phyloP scores from a whole-genome alignment of 805 yeast genomes.

The Ogataea paradorogensis region DNA sequence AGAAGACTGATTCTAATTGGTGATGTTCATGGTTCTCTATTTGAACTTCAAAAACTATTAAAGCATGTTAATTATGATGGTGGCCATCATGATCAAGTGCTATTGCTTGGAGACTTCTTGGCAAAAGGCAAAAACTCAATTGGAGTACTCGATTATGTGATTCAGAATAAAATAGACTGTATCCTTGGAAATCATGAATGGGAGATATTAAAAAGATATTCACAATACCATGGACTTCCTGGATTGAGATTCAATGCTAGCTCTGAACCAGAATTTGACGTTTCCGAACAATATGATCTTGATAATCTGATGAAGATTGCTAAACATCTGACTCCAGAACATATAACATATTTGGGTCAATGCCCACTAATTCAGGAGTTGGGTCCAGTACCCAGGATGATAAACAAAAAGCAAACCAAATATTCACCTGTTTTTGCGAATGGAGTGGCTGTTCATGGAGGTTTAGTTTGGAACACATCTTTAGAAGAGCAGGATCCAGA shows the following conservation, averaged over 20 bases:
- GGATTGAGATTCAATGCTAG: constrained; percentile 20
- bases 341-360: constrained; percentile 54
- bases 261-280: constrained; percentile 10
- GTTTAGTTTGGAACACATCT: constrained; percentile 61
- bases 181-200: constrained; percentile 89
- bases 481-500: constrained; percentile 58
- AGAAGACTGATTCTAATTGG: constrained; percentile 70
- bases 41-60: constrained; percentile 53
- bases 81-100: constrained; percentile 49
- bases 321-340: constrained; percentile 53
- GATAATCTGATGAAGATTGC: constrained; percentile 47
- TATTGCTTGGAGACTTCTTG: constrained; percentile 81
- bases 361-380: constrained; percentile 64
- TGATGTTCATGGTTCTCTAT: constrained; percentile 81
- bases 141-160: constrained; percentile 63
- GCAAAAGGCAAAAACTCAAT: constrained; percentile 80
- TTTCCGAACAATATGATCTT: constrained; percentile 29
- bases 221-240: constrained; percentile 51
- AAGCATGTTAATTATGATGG: constrained; percentile 45
- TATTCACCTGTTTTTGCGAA: constrained; percentile 26
- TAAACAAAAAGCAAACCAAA: constrained; percentile 26
- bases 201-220: constrained; percentile 62
- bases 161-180: constrained; percentile 60
- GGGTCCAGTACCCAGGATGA: constrained; percentile 55
- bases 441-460: constrained; percentile 78